A percentile compares a stretch with the other conserved stretches of the same genome.
These are phyloP conservation scores for Jimgerdemannia lactiflua DNA, from an alignment of 192 early-diverging fungal species.

Conservation along the genomic window DNA sequence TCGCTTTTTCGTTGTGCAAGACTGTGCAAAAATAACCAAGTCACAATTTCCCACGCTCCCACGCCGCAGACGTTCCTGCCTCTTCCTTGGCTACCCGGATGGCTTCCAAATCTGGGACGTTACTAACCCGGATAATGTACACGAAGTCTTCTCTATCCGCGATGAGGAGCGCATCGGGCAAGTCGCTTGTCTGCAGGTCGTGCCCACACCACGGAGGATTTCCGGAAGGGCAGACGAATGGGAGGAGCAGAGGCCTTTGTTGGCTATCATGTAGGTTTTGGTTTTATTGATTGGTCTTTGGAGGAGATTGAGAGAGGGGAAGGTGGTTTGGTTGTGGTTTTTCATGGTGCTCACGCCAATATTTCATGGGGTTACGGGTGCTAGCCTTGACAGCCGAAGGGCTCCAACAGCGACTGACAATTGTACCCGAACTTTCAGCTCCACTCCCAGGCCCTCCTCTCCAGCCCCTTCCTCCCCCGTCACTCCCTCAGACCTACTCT, in stretches of 20 bases:
- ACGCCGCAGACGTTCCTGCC: conserved; percentile 32
- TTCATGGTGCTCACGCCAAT: no score
- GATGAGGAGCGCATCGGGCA: conserved; percentile 36
- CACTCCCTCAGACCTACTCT: not conserved
- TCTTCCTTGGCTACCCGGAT: conserved; percentile 65
- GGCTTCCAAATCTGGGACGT: conserved; percentile 84
- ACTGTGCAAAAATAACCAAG: not conserved
- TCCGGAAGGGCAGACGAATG: not conserved
- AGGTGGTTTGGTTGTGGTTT: not conserved
- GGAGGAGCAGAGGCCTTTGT: conserved; percentile 16
- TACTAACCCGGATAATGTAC: conserved; percentile 59
- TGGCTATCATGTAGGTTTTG: conserved; percentile 32
- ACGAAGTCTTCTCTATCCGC: conserved; percentile 63
- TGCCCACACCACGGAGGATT: conserved; percentile 8
- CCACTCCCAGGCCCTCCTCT: not conserved
- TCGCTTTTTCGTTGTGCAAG: not conserved
- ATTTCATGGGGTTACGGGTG: no score
- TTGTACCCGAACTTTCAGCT: not conserved
- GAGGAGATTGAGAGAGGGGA: not conserved
- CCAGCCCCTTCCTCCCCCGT: not conserved
- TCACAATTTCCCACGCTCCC: conserved; percentile 2
- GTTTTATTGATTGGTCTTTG: not conserved
- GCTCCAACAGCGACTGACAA: no score
- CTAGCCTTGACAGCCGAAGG: no score
- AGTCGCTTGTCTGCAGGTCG: conserved; percentile 51